Percentiles rank a stretch among this genome's conserved stretches.
Evolutionary conservation across 495 filamentous ascomycete species (phyloP).

Genomic region (Aeminium ludgeri): DNA sequence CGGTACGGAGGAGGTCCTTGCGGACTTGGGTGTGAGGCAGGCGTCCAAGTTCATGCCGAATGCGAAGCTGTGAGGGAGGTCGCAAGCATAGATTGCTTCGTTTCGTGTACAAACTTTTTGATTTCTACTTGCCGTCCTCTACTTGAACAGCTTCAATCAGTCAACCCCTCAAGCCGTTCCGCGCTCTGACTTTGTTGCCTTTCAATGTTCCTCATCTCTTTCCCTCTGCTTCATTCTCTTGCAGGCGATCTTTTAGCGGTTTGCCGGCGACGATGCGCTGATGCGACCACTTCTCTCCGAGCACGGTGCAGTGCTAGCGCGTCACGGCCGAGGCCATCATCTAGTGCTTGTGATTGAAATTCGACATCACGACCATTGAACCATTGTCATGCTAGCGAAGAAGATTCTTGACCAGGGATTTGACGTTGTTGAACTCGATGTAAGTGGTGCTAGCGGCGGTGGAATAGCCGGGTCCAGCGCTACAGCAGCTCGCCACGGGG

Average conservation of each 20-base stretch:
- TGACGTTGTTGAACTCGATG: conserved; percentile 73
- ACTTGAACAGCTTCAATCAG: no score
- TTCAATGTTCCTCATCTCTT: no score
- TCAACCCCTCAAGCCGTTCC: no score
- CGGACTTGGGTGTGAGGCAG: conserved; percentile 66
- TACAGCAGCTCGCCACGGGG: no score
- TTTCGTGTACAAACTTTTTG: no score
- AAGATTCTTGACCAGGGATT: conserved; percentile 63
- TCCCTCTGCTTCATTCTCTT: conserved; percentile 70
- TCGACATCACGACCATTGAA: conserved; percentile 72
- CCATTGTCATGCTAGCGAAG: conserved; percentile 76
- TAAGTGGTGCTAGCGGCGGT: conserved; percentile 62
- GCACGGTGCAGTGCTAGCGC: conserved; percentile 47
- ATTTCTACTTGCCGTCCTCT: no score
- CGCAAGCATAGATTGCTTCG: neutral
- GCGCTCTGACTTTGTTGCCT: no score
- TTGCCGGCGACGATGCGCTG: conserved; percentile 77
- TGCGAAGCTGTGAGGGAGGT: conserved; percentile 46
- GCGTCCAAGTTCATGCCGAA: conserved; percentile 72
- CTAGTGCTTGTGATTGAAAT: conserved; percentile 53
- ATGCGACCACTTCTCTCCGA: conserved; percentile 82
- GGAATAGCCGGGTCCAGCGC: no score
- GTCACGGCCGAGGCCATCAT: conserved; percentile 40
- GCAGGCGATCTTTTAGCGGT: conserved; percentile 70
- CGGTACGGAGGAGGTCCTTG: conserved; percentile 70